These are phyloP conservation scores for Eleusine indica DNA, from an alignment of 176 grass and related monocot species.

Conservation along the genomic window DNA sequence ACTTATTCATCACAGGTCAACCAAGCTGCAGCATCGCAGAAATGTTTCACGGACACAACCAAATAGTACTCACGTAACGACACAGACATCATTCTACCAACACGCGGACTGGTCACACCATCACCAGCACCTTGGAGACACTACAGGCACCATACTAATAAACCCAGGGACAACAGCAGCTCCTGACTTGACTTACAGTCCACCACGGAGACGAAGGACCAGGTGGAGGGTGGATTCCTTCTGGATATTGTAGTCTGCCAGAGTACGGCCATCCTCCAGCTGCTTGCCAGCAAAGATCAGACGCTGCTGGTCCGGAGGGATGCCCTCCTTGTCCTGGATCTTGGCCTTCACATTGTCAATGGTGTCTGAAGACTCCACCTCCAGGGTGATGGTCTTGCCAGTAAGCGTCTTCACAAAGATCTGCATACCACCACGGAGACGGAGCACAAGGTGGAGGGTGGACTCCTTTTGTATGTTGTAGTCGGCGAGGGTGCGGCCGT, in stretches of 20 bases:
- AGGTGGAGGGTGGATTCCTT: conserved; percentile 64
- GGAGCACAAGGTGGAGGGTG: conserved; percentile 54
- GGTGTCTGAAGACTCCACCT: conserved; percentile 56
- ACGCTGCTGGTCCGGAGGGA: conserved; percentile 56
- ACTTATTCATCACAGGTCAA: no score
- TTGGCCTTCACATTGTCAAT: conserved; percentile 58
- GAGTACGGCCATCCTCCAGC: conserved; percentile 44
- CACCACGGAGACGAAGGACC: conserved; percentile 50
- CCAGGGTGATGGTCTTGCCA: conserved; percentile 63
- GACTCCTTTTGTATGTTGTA: conserved; percentile 91
- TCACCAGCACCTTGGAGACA: no score
- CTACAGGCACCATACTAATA: no score
- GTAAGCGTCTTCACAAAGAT: conserved; percentile 75
- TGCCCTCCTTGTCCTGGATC: conserved; percentile 63
- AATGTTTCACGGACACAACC: no score
- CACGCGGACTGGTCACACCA: no score
- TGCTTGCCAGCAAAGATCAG: conserved; percentile 54
- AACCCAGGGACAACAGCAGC: no score
- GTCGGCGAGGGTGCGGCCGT: conserved; percentile 58
- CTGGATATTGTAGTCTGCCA: conserved; percentile 58
- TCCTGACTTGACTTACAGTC: neutral
- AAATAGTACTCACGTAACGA: no score
- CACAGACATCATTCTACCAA: no score
- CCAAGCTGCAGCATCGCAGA: no score
- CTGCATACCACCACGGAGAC: conserved; percentile 44